These are phyloP conservation scores for Trichaptum fuscoviolaceum DNA, from an alignment of 768 basidiomycete genomes.

Conservation along the genomic window DNA sequence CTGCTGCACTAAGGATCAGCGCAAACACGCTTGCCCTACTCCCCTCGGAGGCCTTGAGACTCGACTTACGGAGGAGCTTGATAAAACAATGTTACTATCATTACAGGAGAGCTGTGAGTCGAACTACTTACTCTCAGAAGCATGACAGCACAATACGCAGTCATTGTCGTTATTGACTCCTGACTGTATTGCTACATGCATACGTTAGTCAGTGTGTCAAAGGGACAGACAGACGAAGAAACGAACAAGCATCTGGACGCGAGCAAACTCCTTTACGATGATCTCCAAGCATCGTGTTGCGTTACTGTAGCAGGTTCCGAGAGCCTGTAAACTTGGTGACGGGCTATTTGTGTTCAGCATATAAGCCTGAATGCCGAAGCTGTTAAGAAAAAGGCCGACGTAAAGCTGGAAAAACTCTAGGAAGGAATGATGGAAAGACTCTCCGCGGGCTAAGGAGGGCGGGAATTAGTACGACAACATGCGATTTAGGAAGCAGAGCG, in stretches of 20 bases:
- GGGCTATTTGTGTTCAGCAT: slow-evolving; percentile 52
- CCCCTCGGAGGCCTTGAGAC: slow-evolving; percentile 49
- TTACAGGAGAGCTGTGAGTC: neutral
- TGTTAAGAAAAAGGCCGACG: slow-evolving; percentile 78
- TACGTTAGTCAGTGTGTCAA: slow-evolving; percentile 11
- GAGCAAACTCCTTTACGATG: slow-evolving; percentile 66
- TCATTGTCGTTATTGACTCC: slow-evolving; percentile 82
- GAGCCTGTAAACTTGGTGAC: slow-evolving; percentile 59
- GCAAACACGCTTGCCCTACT: slow-evolving; percentile 60
- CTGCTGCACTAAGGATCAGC: slow-evolving; percentile 64
- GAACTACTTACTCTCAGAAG: slow-evolving; percentile 53
- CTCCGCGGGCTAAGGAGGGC: slow-evolving; percentile 51
- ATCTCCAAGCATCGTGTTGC: slow-evolving; percentile 68
- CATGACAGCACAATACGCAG: slow-evolving; percentile 79
- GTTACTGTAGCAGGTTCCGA: slow-evolving; percentile 69
- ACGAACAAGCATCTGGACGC: slow-evolving; percentile 68
- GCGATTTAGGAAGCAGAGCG: slow-evolving; percentile 9
- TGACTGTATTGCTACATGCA: slow-evolving; percentile 68
- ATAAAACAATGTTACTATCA: slow-evolving; percentile 2
- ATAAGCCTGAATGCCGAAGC: slow-evolving; percentile 69
- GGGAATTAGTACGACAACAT: slow-evolving; percentile 7
- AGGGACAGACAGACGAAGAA: neutral
- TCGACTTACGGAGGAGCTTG: slow-evolving; percentile 66
- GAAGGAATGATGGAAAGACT: slow-evolving; percentile 71
- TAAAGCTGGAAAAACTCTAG: slow-evolving; percentile 72